phyloP scores from a whole-genome alignment of 2,329 filamentous ascomycete genomes.

The Phaeosphaeriaceae sp. region DNA sequence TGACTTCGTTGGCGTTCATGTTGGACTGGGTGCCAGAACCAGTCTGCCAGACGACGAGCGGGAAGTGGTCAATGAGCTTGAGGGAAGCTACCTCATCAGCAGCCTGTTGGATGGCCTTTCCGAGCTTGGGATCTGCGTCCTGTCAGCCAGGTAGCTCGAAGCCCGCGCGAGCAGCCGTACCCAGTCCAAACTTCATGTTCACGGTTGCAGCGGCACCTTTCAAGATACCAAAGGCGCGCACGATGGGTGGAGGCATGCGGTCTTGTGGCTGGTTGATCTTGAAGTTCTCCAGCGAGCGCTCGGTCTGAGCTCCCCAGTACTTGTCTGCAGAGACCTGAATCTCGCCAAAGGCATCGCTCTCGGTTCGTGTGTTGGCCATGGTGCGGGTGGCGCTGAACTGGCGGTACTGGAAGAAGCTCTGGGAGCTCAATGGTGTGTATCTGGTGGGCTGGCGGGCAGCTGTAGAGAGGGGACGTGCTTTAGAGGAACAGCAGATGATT shows the following conservation, averaged over 20 bases:
- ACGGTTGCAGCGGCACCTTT: slow-evolving; percentile 96
- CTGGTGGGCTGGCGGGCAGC: slow-evolving; percentile 22
- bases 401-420: slow-evolving; percentile 29
- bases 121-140: slow-evolving; percentile 78
- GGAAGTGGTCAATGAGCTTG: slow-evolving; percentile 96
- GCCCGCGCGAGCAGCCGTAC: slow-evolving; percentile 56
- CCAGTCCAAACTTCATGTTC: slow-evolving; percentile 91
- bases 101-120: slow-evolving; percentile 92
- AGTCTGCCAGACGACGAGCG: slow-evolving; percentile 98
- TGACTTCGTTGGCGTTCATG: slow-evolving; percentile 99
- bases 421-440: slow-evolving; percentile 26
- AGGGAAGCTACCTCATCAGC: slow-evolving; percentile 90
- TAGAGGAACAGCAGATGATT: slow-evolving; percentile 26
- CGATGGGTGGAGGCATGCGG: slow-evolving; percentile 92
- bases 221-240: slow-evolving; percentile 93
- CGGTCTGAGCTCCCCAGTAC: slow-evolving; percentile 98
- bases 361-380: slow-evolving; percentile 70
- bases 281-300: slow-evolving; percentile 97
- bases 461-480: slow-evolving; percentile 37
- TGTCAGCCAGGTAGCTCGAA: slow-evolving; percentile 23
- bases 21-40: slow-evolving; percentile 98
- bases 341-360: slow-evolving; percentile 98
- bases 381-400: slow-evolving; percentile 42
- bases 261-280: slow-evolving; percentile 99
- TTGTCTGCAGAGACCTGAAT: slow-evolving; percentile 89